These are phyloP conservation scores for Acanthamoeba castellanii DNA, from an alignment of 208 protist species.

Conservation along the genomic window DNA sequence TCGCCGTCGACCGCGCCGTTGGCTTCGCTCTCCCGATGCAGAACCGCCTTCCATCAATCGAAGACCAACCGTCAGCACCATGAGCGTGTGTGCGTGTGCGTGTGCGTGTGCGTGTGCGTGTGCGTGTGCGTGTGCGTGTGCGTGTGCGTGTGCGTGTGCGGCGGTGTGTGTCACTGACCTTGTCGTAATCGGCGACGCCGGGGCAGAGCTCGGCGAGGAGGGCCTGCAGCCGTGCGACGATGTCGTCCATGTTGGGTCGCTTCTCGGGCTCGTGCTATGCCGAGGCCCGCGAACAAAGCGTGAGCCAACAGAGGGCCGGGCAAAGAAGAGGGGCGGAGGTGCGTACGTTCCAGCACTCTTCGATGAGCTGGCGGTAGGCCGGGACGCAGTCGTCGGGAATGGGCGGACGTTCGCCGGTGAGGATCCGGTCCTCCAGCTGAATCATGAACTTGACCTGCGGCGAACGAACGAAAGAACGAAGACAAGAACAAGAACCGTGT, in stretches of 20 bases:
- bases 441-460: conserved; percentile 59
- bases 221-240: conserved; percentile 22
- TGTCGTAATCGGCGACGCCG: conserved; percentile 37
- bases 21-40: too few relatives aligned
- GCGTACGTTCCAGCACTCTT: conserved; percentile 28
- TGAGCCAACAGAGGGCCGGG: not conserved
- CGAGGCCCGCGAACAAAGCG: too few relatives aligned
- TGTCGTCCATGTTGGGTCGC: not conserved
- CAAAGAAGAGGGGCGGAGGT: not conserved
- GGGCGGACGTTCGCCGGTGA: conserved; percentile 35
- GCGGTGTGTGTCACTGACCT: not conserved
- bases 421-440: conserved; percentile 61
- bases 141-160: not conserved
- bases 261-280: conserved; percentile 19
- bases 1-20: too few relatives aligned
- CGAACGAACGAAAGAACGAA: too few relatives aligned
- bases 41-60: too few relatives aligned
- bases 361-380: conserved; percentile 26
- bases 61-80: too few relatives aligned
- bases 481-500: too few relatives aligned
- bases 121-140: not conserved
- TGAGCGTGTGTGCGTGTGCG: not conserved
- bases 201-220: not conserved
- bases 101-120: not conserved
- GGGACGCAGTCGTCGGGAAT: conserved; percentile 46